Conservation (phyloP, 768 basidiomycete genomes). For the Leucocoprinus birnbaumii region DNA sequence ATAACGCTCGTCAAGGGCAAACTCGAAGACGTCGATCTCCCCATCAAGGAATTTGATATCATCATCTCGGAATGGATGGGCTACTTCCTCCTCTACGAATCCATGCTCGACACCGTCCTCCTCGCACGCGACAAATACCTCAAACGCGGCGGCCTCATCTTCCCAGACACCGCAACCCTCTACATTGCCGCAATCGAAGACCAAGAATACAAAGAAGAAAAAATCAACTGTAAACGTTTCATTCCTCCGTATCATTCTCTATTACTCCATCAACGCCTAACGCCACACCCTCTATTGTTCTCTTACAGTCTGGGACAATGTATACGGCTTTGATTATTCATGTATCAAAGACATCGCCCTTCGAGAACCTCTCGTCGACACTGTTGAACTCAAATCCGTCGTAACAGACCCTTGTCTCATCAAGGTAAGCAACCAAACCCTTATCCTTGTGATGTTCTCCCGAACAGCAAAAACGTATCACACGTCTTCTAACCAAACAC, state of each 20-base stretch:
- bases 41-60: conserved; percentile 92
- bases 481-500: not conserved
- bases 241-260: not conserved
- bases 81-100: conserved; percentile 98
- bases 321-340: conserved; percentile 99
- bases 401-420: conserved; percentile 90
- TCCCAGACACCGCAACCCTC: conserved; percentile 92
- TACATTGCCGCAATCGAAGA: conserved; percentile 98
- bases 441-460: not conserved
- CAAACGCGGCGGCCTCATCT: conserved; percentile 86
- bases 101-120: conserved; percentile 98
- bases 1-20: conserved; percentile 98
- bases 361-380: conserved; percentile 95
- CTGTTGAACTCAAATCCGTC: conserved; percentile 95
- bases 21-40: conserved; percentile 89
- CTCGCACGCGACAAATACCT: conserved; percentile 97
- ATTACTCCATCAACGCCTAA: not conserved
- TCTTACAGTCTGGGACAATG: conserved; percentile 98
- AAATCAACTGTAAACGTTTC: conserved; percentile 87
- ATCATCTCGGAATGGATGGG: conserved; percentile 99
- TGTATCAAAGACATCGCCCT: conserved; percentile 99
- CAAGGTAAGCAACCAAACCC: conserved; percentile 50
- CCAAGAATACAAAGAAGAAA: conserved; percentile 99
- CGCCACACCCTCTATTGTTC: not conserved
- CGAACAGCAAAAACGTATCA: too few species aligned